phyloP scores from a whole-genome alignment of 2,329 filamentous ascomycete genomes.

The Colletotrichum karsti region DNA sequence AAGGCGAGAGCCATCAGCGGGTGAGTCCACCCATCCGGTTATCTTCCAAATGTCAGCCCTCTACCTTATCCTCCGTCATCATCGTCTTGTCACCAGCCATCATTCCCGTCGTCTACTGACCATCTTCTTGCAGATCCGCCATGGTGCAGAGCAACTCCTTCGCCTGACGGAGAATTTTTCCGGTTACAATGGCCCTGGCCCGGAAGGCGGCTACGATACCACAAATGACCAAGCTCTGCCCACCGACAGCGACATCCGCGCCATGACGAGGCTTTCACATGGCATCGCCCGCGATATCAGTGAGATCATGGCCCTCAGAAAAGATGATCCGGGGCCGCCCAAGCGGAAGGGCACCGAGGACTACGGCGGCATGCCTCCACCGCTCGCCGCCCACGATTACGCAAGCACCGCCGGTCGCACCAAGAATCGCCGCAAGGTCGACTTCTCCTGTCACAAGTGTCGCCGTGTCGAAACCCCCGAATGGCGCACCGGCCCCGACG shows the following conservation, averaged over 20 bases:
- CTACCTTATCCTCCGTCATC: not conserved
- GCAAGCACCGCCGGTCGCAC: not conserved
- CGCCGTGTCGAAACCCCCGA: conserved; percentile 80
- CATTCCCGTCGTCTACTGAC: not conserved
- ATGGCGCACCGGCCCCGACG: conserved; percentile 79
- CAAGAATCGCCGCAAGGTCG: conserved; percentile 37
- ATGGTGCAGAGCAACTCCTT: conserved; percentile 15
- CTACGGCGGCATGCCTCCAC: not conserved
- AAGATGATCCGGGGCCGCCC: not conserved
- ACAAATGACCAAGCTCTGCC: not conserved
- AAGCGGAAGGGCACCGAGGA: not conserved
- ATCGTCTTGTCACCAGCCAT: not conserved
- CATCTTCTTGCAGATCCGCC: not conserved
- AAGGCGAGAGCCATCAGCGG: conserved; percentile 24
- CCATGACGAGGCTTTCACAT: conserved; percentile 21
- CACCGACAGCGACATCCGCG: conserved; percentile 9
- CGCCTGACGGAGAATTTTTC: conserved; percentile 12
- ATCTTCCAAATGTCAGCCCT: not conserved
- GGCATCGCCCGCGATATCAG: conserved; percentile 23
- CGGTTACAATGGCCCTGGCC: not conserved
- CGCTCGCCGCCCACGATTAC: no score
- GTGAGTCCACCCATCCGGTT: not conserved
- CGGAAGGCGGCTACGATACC: not conserved
- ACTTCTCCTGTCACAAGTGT: conserved; percentile 52
- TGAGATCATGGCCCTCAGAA: conserved; percentile 7